These are phyloP conservation scores for Taiozyma sp. DNA, from an alignment of 1,139 yeast species.

Conservation along the genomic window DNA sequence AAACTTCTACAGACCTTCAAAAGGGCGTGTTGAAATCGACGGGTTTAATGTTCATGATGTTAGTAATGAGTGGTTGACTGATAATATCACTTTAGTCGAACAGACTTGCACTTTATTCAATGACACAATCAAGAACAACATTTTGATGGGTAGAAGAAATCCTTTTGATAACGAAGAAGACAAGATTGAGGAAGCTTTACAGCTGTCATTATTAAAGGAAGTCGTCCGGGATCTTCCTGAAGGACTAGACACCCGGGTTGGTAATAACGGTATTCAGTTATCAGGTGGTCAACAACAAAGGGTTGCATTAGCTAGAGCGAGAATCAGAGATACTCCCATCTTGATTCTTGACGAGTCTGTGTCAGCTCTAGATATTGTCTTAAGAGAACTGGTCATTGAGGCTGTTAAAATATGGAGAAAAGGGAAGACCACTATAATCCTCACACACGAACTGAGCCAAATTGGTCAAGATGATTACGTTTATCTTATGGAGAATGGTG, in stretches of 20 bases:
- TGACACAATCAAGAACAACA: constrained; percentile 58
- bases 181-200: constrained; percentile 38
- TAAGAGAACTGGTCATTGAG: constrained; percentile 40
- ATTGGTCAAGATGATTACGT: constrained; percentile 53
- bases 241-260: constrained; percentile 51
- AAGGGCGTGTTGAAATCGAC: constrained; percentile 54
- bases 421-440: constrained; percentile 69
- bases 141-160: constrained; percentile 41
- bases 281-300: constrained; percentile 94
- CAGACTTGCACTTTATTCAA: constrained; percentile 67
- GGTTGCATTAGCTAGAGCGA: constrained; percentile 79
- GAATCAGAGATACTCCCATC: constrained; percentile 64
- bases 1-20: constrained; percentile 45
- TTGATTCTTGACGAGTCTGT: constrained; percentile 81
- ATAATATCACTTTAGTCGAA: constrained; percentile 67
- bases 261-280: constrained; percentile 42
- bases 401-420: constrained; percentile 56
- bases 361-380: constrained; percentile 66
- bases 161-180: constrained; percentile 23
- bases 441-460: constrained; percentile 71
- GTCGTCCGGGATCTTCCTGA: constrained; percentile 43
- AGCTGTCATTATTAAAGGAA: constrained; percentile 46
- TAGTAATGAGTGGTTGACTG: constrained; percentile 48
- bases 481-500: constrained; percentile 55
- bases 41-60: constrained; percentile 42